These are phyloP conservation scores for Cordyceps fumosorosea DNA, from an alignment of 2,329 filamentous ascomycete genomes.

Conservation along the genomic window DNA sequence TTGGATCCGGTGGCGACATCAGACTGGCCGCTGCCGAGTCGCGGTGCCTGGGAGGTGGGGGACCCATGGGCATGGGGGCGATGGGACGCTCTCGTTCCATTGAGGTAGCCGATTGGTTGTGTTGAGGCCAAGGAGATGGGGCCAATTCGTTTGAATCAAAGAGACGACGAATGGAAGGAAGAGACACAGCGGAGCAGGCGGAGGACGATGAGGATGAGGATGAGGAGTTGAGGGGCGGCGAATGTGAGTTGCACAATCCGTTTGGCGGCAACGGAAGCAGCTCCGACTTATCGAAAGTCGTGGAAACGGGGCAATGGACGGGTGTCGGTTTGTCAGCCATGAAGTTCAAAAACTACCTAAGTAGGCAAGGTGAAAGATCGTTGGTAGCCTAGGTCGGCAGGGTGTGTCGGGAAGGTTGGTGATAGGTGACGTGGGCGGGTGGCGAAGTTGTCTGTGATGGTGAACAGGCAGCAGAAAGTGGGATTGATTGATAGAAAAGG, in stretches of 20 bases:
- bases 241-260: neutral
- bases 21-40: conserved; percentile 46
- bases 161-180: conserved; percentile 12
- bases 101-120: conserved; percentile 5
- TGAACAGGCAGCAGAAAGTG: neutral
- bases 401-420: neutral
- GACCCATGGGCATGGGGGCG: conserved; percentile 21
- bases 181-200: neutral
- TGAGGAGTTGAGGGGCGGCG: conserved; percentile 10
- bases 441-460: conserved; percentile 3
- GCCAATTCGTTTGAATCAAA: neutral
- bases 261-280: neutral
- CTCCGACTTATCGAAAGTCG: conserved; percentile 10
- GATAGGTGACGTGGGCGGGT: conserved; percentile 11
- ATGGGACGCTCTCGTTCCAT: conserved; percentile 22
- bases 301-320: conserved; percentile 3
- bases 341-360: neutral
- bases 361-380: neutral
- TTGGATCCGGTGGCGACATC: conserved; percentile 56
- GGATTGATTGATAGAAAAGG: neutral
- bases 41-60: conserved; percentile 21
- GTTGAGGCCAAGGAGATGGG: neutral
- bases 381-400: neutral
- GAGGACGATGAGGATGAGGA: conserved; percentile 11
- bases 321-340: conserved; percentile 13